These are phyloP conservation scores for Athelia sp. DNA, from an alignment of 1,284 basidiomycete genomes.

Conservation along the genomic window DNA sequence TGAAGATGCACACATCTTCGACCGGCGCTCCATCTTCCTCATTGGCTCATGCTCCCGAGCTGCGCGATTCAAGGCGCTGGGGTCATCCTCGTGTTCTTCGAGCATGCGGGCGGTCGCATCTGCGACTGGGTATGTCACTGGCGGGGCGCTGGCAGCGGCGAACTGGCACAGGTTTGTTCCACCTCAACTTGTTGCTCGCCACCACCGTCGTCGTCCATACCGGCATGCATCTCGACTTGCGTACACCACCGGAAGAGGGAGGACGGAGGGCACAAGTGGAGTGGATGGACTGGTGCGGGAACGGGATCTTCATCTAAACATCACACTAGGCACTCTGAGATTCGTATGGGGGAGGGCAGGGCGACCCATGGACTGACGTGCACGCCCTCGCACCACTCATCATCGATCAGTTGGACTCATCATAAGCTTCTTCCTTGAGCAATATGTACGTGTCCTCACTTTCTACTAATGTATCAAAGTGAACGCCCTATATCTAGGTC, in stretches of 20 bases:
- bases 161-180: background rate
- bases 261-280: background rate
- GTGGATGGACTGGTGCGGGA: background rate
- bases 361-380: constrained; percentile 8
- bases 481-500: too few species aligned
- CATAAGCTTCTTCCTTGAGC: constrained; percentile 2
- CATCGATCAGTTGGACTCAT: constrained; percentile 9
- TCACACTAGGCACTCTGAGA: constrained; percentile 11
- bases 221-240: background rate
- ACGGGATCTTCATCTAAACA: constrained; percentile 4
- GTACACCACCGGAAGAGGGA: background rate
- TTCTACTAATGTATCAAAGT: too few species aligned
- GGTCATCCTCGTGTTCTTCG: constrained; percentile 23
- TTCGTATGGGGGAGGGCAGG: constrained; percentile 14
- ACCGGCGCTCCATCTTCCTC: constrained; percentile 28
- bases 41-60: constrained; percentile 20
- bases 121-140: constrained; percentile 4
- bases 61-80: constrained; percentile 32
- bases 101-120: constrained; percentile 29
- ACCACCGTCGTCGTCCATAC: background rate
- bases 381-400: constrained; percentile 12
- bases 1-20: constrained; percentile 28
- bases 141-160: background rate
- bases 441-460: background rate
- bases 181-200: background rate